Base-by-base conservation (phyloP, 1,284 basidiomycete genomes). In the Testicularia cyperi region DNA sequence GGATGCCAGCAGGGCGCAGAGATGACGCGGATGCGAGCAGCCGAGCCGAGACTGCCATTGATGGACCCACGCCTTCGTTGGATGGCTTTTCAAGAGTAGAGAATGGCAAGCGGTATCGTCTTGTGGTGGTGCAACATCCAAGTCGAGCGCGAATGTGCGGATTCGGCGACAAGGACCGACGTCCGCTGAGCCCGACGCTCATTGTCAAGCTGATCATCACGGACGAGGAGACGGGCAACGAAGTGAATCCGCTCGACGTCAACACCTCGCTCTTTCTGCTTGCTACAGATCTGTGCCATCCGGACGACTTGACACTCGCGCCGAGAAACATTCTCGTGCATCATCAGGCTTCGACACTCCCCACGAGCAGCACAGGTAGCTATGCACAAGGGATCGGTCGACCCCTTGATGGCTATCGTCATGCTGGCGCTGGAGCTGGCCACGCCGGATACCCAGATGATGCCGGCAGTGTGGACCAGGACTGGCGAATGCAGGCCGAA, bases 101-200 rank as follows among this genome's bases (percentile, higher is more conserved):
- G 15, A 44, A 62, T 19, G 58, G 57, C 33, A 56, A 32, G 22
- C 42, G 63, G 3, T 70, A 70, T 41, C 38, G 57, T 12, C 61
- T 72, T 5, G 61, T 63, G 1, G 65, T 72, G 1, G 65, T 70
- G 2, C 69, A 72, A 31, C 56, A 70, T 51, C 65, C 69, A 9
- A 65, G 52, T 24, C 45, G 69, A 18, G 67, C 68, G 5, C 32
- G 69, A 16, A 70, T 70, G 67, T 72, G 69, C 28, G 69, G 69
- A 5, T 72, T 72, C 23, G 69, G 69, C 8, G 69, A 70, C 52
- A 72, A 70, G 65, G 68, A 72, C 26, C 61, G 69, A 30, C 54
- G 69, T 28, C 69, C 69, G 14, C 52, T 72, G 14, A 72, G 68
- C 43, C 69, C 69, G 6, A 68, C 69, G 1, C 32, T 70, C 31